Base-by-base conservation (phyloP, 2,329 filamentous ascomycete genomes). In the Diaporthe helianthi region DNA sequence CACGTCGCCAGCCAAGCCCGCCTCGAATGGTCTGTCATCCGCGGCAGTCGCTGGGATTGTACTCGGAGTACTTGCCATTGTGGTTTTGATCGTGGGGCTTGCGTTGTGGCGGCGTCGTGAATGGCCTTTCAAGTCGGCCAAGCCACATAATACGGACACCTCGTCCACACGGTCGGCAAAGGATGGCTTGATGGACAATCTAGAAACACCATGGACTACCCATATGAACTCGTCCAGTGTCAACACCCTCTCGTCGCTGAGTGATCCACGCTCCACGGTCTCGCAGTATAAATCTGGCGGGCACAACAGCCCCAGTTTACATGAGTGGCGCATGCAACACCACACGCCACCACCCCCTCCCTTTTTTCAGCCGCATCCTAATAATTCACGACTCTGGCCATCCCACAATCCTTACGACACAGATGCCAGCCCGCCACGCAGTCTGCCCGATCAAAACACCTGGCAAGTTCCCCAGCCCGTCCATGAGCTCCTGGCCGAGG, bases 21-120 rank as follows among this genome's bases (percentile, higher is more conserved):
- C 4, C 2, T 51, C 69, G 0, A 58, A 68, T 22, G 49, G 52
- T 22, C 24, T 73, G 29, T 63, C 72, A 13, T 61, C 63, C 1
- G 73, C 68, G 9, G 69, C 68, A 4, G 58, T 74, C 10, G 69
- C 51, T 4, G 73, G 73, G 7, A 73, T 74, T 33, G 69, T 67
- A 4, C 33, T 70, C 33, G 67, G 65, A 1, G 29, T 33, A 15
- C 51, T 63, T 17, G 33, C 69, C 6, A 3, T 73, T 1, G 33
- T 71, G 13, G 8, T 73, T 17, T 41, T 66, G 4, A 2, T 73
- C 9, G 31, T 55, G 12, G 68, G 15, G 4, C 8, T 41, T 17
- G 22, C 29, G 67, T 54, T 24, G 5, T 73, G 10, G 47, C 69
- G 41, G 41, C 41, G 41, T 46, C 41, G 41, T 46, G 19, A n/a